Evolutionary conservation across 371 early-diverging fungal species (phyloP).

Genomic region (Syncephalis fuscata): DNA sequence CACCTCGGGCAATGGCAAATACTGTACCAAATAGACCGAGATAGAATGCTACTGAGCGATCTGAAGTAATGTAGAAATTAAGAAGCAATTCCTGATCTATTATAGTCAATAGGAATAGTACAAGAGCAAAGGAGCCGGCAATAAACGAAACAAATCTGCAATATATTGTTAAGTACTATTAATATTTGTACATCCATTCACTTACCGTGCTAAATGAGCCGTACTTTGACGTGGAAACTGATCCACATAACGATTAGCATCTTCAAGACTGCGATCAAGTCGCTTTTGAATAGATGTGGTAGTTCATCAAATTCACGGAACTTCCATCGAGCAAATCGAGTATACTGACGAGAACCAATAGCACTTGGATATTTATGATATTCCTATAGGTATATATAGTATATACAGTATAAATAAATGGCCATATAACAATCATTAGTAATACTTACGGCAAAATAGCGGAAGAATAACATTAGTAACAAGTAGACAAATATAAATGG

Average conservation of each 20-base stretch:
- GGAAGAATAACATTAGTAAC: conserved; percentile 75
- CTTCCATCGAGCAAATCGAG: conserved; percentile 78
- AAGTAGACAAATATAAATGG: conserved; percentile 79
- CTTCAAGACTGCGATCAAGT: conserved; percentile 44
- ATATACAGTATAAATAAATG: conserved; percentile 1
- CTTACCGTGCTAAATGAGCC: conserved; percentile 54
- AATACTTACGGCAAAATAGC: conserved; percentile 73
- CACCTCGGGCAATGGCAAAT: conserved; percentile 62
- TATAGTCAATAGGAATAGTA: conserved; percentile 61
- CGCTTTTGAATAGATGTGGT: conserved; percentile 75
- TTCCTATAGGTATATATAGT: conserved; percentile 33
- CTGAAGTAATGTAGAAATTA: conserved; percentile 77
- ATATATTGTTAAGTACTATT: not conserved
- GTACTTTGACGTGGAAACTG: conserved; percentile 81
- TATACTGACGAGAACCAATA: conserved; percentile 64
- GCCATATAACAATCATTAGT: too few relatives aligned
- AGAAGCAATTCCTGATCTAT: conserved; percentile 76
- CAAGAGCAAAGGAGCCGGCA: conserved; percentile 76
- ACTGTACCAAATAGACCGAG: conserved; percentile 76
- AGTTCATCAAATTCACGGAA: conserved; percentile 95
- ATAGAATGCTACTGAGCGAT: conserved; percentile 77
- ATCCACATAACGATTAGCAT: conserved; percentile 64
- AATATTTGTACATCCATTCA: not conserved
- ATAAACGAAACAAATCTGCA: conserved; percentile 76
- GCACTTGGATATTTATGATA: conserved; percentile 76